Percentiles rank a stretch among this genome's conserved stretches.
Evolutionary conservation across 2,329 filamentous ascomycete genomes (phyloP).

Genomic region (Sporothrix curviconia): DNA sequence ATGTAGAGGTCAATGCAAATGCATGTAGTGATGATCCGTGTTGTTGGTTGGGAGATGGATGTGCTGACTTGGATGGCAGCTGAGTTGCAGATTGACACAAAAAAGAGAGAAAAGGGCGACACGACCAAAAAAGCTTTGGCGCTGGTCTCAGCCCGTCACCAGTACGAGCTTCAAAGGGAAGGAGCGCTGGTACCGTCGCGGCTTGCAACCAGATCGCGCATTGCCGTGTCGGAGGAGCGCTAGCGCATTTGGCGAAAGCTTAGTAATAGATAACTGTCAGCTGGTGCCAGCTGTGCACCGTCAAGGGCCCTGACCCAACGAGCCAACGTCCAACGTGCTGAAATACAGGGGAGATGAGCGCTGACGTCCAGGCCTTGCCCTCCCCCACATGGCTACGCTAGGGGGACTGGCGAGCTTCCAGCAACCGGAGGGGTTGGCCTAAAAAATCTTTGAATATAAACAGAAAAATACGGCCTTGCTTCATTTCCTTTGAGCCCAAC

Average conservation of each 20-base stretch:
- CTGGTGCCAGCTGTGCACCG: constrained; percentile 8
- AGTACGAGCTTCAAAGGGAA: not conserved
- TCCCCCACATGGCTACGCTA: constrained; percentile 13
- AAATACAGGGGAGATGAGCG: not conserved
- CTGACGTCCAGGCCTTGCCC: constrained; percentile 5
- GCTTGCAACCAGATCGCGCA: constrained; percentile 13
- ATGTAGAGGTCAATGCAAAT: not conserved
- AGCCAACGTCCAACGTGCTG: no score
- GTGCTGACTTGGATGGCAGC: not conserved
- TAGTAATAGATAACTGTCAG: constrained; percentile 10
- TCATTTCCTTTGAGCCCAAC: not conserved
- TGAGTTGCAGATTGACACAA: not conserved
- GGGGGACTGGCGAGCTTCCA: constrained; percentile 5
- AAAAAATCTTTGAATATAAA: constrained; percentile 12
- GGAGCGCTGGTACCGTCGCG: constrained; percentile 5
- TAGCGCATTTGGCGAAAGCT: not conserved
- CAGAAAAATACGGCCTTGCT: not conserved
- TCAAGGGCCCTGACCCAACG: no score
- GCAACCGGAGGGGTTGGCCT: constrained; percentile 9
- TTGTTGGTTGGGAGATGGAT: no score
- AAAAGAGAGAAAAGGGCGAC: not conserved
- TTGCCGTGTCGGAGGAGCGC: not conserved
- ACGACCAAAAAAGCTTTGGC: not conserved
- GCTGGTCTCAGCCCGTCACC: not conserved
- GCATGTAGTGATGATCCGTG: not conserved